phyloP scores from a whole-genome alignment of 1,284 basidiomycete species.

The Trichosporon sp. region DNA sequence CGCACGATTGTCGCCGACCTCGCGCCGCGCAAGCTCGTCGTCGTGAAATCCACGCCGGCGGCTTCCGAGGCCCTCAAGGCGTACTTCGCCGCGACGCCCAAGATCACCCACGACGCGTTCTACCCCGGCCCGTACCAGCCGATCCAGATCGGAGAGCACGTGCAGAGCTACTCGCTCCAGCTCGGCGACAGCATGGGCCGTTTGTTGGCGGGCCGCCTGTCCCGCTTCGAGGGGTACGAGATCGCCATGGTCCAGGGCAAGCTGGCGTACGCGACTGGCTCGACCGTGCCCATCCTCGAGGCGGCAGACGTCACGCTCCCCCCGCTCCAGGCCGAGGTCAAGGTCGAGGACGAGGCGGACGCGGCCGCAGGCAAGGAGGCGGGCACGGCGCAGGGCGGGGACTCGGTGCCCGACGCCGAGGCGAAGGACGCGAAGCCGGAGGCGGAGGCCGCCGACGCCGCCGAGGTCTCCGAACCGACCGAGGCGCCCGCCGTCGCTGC shows the following conservation, averaged over 20 bases:
- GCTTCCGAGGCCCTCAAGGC: conserved; percentile 69
- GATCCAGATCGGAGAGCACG: conserved; percentile 89
- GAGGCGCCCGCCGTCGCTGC: conserved; percentile 7
- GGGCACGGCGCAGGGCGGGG: neutral
- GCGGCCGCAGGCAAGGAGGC: neutral
- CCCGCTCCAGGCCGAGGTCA: conserved; percentile 32
- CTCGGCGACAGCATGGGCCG: conserved; percentile 81
- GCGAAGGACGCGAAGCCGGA: neutral
- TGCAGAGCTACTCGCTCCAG: conserved; percentile 87
- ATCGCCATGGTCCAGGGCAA: conserved; percentile 85
- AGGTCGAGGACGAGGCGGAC: conserved; percentile 9
- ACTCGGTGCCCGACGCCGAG: conserved; percentile 1
- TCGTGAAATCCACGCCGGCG: conserved; percentile 69
- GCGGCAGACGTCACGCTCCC: conserved; percentile 59
- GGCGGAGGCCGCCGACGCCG: neutral
- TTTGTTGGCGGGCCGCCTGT: conserved; percentile 67
- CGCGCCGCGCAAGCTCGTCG: conserved; percentile 91
- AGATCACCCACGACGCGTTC: conserved; percentile 87
- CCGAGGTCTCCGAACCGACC: too few species aligned
- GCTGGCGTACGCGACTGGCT: conserved; percentile 73
- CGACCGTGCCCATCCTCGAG: conserved; percentile 57
- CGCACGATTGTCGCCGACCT: conserved; percentile 96
- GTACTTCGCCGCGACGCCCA: conserved; percentile 71
- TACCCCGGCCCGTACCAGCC: conserved; percentile 68
- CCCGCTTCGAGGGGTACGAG: conserved; percentile 96